Base-by-base conservation (phyloP, 1,139 yeast species). In the Ogataea hybrid region DNA sequence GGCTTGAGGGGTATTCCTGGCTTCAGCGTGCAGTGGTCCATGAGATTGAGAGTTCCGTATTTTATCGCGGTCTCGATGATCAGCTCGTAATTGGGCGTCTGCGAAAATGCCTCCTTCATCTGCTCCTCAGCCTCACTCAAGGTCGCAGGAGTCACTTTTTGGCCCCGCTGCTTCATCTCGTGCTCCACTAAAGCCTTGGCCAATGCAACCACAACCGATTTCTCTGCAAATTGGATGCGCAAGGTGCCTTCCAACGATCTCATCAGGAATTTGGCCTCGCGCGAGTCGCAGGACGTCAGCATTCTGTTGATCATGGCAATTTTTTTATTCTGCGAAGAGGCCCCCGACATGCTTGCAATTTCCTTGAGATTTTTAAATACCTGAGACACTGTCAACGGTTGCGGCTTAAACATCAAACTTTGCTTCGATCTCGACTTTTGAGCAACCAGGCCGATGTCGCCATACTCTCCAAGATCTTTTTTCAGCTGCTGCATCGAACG, bases 1-100 rank as follows among this genome's bases (percentile, higher is more conserved):
- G 99, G 98, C 59, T 90, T 90, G 54, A 92, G 70, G 1, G 99
- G 99, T 12, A 94, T 81, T 2, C 98, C 97, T 0, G 98, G 96
- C 8, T 83, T 80, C 46, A 92, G 67, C 35, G 79, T 81, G 56
- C 95, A 81, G 52, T 83, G 78, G 10, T 84, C 82, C 33, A 76
- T 68, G 28, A 92, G 62, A 35, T 82, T 70, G 52, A 71, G 65
- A 3, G 90, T 72, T 0, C 97, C 97, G 56, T 77, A 61, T 27
- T 81, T 69, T 47, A 84, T 64, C 3, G 90, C 82, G 2, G 79
- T 75, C 9, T 73, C 70, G 39, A 92, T 83, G 15, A 94, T 70
- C 4, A 84, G 65, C 51, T 84, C 95, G 62, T 92, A 90, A 58
- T 92, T 89, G 5, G 98, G 98, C n/a, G 87, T 74, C 55, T 86